Base-by-base conservation (phyloP, 2,329 filamentous ascomycete genomes). In the Pseudocercospora pini-densiflorae region DNA sequence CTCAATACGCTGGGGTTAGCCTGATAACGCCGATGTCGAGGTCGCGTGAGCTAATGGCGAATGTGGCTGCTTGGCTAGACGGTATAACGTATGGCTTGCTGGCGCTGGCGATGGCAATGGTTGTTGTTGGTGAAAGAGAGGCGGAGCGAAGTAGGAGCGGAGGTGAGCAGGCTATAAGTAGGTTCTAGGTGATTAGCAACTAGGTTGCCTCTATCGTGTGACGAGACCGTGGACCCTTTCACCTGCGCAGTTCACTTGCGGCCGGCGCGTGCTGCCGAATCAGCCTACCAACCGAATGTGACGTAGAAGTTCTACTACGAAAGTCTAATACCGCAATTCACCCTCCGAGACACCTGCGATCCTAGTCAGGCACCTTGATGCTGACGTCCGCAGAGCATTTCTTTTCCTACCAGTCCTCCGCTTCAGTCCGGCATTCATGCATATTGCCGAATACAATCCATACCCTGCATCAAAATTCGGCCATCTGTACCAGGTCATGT, bases 401-500 rank as follows among this genome's bases (percentile, higher is more conserved):
- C 29, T 21, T 24, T 58, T n/a, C 16, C 29, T 36, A 21, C 29
- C 24, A n/a, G 12, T 58, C 29, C 16, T 33, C 21, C 23, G 31
- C 31, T 31, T 14, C 24, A 27, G n/a, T 10, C 54, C 54, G 54
- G 31, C 54, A 31, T 58, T 58, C 54, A 40, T 40, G 54, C 54
- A 24, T 21, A n/a, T 8, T 14, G 54, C 54, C 54, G 54, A n/a
- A 40, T 19, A 29, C 54, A 58, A 9, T 58, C 27, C 51, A 54
- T 24, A n/a, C 54, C 54, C 54, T 58, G 54, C 54, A 10, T 40
- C 29, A 29, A 31, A 12, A 36, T 19, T 33, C 54, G n/a, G 29
- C 54, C 54, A 57, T 16, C 27, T 31, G 53, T 31, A 36, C 53
- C 54, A 14, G 14, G 55, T 31, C 55, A 58, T 58, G 29, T 58